Evolutionary conservation across 1,284 basidiomycete genomes (phyloP).

Genomic region (Vanrija pseudolonga): DNA sequence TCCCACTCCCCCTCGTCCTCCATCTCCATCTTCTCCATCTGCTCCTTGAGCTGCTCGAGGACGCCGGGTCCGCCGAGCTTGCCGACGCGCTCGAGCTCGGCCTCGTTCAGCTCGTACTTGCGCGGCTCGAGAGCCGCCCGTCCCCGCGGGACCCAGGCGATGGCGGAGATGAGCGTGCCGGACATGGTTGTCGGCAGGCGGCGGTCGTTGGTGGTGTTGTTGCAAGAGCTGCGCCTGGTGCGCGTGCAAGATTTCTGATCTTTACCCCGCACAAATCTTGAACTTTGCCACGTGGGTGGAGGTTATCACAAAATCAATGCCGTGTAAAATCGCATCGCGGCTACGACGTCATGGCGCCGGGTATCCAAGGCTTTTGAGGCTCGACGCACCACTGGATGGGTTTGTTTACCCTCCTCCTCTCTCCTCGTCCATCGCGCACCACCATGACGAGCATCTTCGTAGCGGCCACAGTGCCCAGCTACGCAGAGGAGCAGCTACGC

Average conservation of each 20-base stretch:
- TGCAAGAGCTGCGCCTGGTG: background rate
- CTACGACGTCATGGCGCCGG: background rate
- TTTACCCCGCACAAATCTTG: background rate
- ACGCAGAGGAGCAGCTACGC: constrained; percentile 41
- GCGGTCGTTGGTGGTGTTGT: background rate
- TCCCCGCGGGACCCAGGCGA: constrained; percentile 77
- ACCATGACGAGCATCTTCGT: constrained; percentile 24
- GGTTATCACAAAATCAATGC: constrained; percentile 1
- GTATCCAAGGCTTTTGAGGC: background rate
- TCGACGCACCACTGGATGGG: background rate
- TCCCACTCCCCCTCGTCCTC: constrained; percentile 51
- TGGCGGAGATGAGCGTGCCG: constrained; percentile 54
- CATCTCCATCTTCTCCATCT: constrained; percentile 66
- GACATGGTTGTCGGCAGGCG: constrained; percentile 36
- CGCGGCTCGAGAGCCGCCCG: constrained; percentile 69
- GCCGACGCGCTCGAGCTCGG: constrained; percentile 85
- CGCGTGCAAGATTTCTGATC: background rate
- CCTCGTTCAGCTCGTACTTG: constrained; percentile 87
- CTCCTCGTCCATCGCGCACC: background rate
- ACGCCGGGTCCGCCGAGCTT: constrained; percentile 78
- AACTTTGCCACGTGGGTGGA: background rate
- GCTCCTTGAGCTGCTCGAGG: constrained; percentile 74
- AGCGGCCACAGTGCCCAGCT: constrained; percentile 30
- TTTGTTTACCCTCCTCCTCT: background rate
- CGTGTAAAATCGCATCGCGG: background rate